phyloP scores from a whole-genome alignment of 495 filamentous ascomycete species.

The Xylaria nigripes region DNA sequence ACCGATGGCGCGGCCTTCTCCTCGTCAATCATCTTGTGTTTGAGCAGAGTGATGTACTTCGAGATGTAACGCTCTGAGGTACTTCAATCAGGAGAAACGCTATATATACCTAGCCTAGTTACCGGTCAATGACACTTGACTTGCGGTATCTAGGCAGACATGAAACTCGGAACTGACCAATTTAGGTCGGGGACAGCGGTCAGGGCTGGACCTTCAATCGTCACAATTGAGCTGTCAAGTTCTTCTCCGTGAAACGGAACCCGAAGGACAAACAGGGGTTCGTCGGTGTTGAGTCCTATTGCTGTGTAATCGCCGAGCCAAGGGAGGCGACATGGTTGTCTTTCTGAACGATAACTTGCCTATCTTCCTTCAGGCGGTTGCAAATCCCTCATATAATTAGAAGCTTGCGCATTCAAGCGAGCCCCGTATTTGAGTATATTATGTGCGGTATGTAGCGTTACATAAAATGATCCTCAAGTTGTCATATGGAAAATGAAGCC shows the following conservation, averaged over 20 bases:
- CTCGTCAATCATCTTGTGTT: slow-evolving; percentile 14
- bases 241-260: background rate
- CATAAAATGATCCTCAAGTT: background rate
- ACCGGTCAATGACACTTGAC: background rate
- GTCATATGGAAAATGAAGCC: background rate
- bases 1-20: slow-evolving; percentile 12
- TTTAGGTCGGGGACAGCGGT: background rate
- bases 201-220: background rate
- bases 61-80: background rate
- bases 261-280: background rate
- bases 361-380: background rate
- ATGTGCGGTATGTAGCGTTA: background rate
- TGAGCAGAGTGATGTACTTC: background rate
- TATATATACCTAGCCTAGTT: background rate
- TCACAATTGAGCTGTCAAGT: background rate
- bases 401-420: background rate
- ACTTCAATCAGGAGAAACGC: too few species aligned
- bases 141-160: background rate
- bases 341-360: background rate
- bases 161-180: background rate
- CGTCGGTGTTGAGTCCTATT: background rate
- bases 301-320: background rate
- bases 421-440: background rate
- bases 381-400: background rate
- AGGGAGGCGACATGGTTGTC: background rate